phyloP scores from a whole-genome alignment of 2,329 filamentous ascomycete genomes.

The Cryphonectria japonica region DNA sequence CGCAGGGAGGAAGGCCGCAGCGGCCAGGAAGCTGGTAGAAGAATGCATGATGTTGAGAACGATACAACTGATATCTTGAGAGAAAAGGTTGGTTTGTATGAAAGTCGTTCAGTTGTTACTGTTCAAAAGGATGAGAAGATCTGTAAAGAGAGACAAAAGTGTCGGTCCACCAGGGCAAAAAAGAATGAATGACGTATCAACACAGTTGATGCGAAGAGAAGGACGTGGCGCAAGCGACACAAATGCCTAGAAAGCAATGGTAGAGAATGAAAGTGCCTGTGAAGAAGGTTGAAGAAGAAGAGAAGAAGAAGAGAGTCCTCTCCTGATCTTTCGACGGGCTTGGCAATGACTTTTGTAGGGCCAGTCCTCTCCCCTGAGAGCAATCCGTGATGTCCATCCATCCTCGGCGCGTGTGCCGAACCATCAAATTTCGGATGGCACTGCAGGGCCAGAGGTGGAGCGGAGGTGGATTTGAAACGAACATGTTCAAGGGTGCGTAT shows the following conservation, averaged over 20 bases:
- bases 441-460: slow-evolving; percentile 19
- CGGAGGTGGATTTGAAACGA: slow-evolving; percentile 16
- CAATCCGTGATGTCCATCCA: slow-evolving; percentile 7
- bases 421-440: slow-evolving; percentile 18
- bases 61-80: background rate
- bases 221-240: slow-evolving; percentile 26
- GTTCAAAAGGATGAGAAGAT: background rate
- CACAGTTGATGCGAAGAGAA: slow-evolving; percentile 24
- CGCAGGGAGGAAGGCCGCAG: slow-evolving; percentile 22
- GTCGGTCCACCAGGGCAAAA: slow-evolving; percentile 25
- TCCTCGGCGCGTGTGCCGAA: slow-evolving; percentile 14
- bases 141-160: slow-evolving; percentile 8
- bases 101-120: background rate
- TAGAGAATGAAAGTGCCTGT: slow-evolving; percentile 22
- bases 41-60: slow-evolving; percentile 18
- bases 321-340: slow-evolving; percentile 10
- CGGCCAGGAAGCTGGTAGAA: slow-evolving; percentile 17
- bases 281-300: slow-evolving; percentile 20
- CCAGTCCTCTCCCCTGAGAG: background rate
- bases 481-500: background rate
- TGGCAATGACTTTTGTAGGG: slow-evolving; percentile 17
- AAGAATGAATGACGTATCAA: slow-evolving; percentile 28
- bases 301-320: background rate
- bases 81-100: background rate
- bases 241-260: slow-evolving; percentile 6